phyloP scores from a whole-genome alignment of 1,139 yeast genomes.

The Lodderomyces pseudojiufengensis region DNA sequence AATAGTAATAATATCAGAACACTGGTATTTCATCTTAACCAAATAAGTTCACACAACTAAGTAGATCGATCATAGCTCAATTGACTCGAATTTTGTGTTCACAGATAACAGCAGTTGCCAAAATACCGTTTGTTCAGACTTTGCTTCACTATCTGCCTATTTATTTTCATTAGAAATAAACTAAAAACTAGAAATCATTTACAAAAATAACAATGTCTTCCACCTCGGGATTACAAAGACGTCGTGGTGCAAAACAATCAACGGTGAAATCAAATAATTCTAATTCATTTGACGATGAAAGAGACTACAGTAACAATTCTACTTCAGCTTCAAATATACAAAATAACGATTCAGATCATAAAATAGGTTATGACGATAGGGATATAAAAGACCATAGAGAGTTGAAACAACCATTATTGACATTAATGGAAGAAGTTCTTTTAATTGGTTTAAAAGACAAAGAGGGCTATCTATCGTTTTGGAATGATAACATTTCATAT shows the following conservation, averaged over 20 bases:
- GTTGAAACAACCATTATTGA: slow-evolving; percentile 61
- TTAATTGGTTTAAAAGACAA: slow-evolving; percentile 90
- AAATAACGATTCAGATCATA: slow-evolving; percentile 37
- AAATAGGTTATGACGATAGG: slow-evolving; percentile 80
- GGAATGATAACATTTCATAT: slow-evolving; percentile 97
- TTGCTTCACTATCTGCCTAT: too few relatives aligned
- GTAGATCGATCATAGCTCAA: too few relatives aligned
- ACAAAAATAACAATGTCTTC: too few relatives aligned
- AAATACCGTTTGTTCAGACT: too few relatives aligned
- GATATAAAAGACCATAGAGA: slow-evolving; percentile 53
- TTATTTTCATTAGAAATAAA: too few relatives aligned
- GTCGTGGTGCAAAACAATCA: slow-evolving; percentile 38
- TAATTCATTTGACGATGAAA: slow-evolving; percentile 12
- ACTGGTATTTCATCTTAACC: too few relatives aligned
- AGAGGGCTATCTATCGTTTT: slow-evolving; percentile 92
- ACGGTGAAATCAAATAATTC: slow-evolving; percentile 11
- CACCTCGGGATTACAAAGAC: slow-evolving; percentile 44
- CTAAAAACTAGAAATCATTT: too few relatives aligned
- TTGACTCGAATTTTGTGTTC: too few relatives aligned
- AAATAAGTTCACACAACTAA: too few relatives aligned
- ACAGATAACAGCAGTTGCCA: too few relatives aligned
- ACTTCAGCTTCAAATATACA: slow-evolving; percentile 4
- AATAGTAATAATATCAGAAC: too few relatives aligned
- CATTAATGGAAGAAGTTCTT: slow-evolving; percentile 94
- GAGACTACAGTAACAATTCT: slow-evolving; percentile 4